A percentile compares a stretch with the other conserved stretches of the same genome.
Evolutionary conservation across 257 asterid genomes (phyloP).

Genomic region (Solanum tacnaense): DNA sequence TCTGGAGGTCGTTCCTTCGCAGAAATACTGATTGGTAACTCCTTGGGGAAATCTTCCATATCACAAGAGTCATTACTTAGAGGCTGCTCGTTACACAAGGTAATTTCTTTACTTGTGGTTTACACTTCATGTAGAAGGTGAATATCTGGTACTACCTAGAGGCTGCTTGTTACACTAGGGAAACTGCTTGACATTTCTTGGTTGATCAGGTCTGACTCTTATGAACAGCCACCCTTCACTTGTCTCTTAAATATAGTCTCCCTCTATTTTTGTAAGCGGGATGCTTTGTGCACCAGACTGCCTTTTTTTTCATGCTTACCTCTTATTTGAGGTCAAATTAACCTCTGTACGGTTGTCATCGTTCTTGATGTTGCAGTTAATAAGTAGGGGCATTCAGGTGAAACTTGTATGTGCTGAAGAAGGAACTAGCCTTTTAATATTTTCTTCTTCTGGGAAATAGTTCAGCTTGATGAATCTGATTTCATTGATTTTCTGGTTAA

Average conservation of each 20-base stretch:
- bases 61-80: slow-evolving; percentile 48
- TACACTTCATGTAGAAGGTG: not conserved
- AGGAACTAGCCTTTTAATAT: not conserved
- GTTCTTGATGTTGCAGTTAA: not conserved
- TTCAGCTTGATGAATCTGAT: not conserved
- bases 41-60: slow-evolving; percentile 22
- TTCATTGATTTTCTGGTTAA: not conserved
- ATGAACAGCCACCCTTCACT: not conserved
- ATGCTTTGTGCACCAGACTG: not conserved
- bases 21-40: slow-evolving; percentile 68
- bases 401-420: not conserved
- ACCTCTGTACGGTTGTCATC: not conserved
- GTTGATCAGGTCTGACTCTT: not conserved
- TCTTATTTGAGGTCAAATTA: not conserved
- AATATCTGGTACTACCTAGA: not conserved
- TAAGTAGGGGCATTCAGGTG: not conserved
- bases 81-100: slow-evolving; percentile 90
- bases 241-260: not conserved
- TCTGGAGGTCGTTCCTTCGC: slow-evolving; percentile 88
- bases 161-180: not conserved
- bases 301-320: not conserved
- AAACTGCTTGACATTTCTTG: not conserved
- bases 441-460: not conserved
- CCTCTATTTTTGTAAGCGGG: not conserved
- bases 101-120: slow-evolving; percentile 13